Evolutionary conservation across 1,284 basidiomycete genomes (phyloP).

Genomic region (Takashimella tepidaria): DNA sequence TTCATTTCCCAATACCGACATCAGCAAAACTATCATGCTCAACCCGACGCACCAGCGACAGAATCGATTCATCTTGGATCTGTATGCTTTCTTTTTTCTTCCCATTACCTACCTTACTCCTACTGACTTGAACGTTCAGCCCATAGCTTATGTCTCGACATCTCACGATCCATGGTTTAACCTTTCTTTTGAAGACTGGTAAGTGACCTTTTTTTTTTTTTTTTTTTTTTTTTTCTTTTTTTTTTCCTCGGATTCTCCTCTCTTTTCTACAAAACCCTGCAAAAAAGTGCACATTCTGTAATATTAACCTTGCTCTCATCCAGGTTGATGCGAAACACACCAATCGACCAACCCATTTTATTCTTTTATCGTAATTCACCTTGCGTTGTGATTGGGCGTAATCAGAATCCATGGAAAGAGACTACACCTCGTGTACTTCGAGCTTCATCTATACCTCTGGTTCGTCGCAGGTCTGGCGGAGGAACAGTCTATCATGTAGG

Average conservation of each 20-base stretch:
- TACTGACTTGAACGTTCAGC: constrained; percentile 20
- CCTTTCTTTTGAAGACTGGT: constrained; percentile 91
- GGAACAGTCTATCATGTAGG: constrained; percentile 95
- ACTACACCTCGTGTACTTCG: constrained; percentile 64
- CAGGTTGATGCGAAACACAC: constrained; percentile 79
- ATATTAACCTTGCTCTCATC: neutral
- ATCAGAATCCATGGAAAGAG: constrained; percentile 97
- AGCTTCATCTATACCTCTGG: constrained; percentile 62
- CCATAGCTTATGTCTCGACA: constrained; percentile 66
- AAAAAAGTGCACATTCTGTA: neutral
- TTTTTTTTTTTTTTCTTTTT: no score
- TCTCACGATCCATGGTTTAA: constrained; percentile 90
- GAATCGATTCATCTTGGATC: constrained; percentile 23
- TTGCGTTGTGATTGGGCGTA: constrained; percentile 90
- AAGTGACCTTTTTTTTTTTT: no score
- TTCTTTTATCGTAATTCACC: constrained; percentile 84
- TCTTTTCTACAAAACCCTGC: constrained; percentile 16
- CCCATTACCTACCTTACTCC: neutral
- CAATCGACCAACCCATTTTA: constrained; percentile 63
- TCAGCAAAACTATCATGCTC: constrained; percentile 10
- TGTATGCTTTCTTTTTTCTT: constrained; percentile 8
- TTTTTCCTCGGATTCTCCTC: no score
- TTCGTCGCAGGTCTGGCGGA: constrained; percentile 88
- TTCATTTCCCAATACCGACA: neutral
- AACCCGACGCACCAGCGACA: constrained; percentile 30